Conservation (phyloP, 805 yeast species). For the Lachancea thermotolerans region DNA sequence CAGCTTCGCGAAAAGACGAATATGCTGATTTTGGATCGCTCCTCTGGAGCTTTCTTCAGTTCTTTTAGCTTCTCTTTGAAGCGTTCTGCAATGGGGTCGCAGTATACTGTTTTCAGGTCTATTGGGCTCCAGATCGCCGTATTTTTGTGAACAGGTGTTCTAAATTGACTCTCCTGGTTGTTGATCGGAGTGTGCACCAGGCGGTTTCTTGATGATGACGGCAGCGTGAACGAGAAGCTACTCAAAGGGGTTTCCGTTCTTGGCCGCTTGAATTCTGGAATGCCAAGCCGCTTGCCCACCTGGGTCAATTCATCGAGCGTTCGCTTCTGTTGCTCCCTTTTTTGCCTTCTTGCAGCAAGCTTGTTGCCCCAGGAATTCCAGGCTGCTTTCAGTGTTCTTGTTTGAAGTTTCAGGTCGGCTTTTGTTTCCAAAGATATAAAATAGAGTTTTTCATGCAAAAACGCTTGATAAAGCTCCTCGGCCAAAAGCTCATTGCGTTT, state of each 20-base stretch:
- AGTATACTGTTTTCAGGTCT: conserved; percentile 33
- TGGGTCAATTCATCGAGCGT: conserved; percentile 37
- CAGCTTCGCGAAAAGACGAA: conserved; percentile 23
- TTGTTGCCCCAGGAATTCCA: conserved; percentile 30
- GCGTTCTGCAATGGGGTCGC: conserved; percentile 14
- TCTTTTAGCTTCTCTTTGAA: not conserved
- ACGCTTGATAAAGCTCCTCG: conserved; percentile 50
- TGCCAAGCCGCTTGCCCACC: conserved; percentile 34
- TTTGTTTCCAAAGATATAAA: conserved; percentile 35
- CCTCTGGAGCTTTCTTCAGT: not conserved
- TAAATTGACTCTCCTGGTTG: conserved; percentile 28
- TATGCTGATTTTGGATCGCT: conserved; percentile 10
- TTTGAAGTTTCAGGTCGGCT: conserved; percentile 39
- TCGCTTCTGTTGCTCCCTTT: conserved; percentile 32
- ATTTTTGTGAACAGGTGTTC: conserved; percentile 31
- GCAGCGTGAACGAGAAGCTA: conserved; percentile 15
- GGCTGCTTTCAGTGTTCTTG: conserved; percentile 26
- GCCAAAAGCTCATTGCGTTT: conserved; percentile 36
- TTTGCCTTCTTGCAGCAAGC: conserved; percentile 23
- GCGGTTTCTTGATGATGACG: conserved; percentile 19
- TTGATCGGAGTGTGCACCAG: conserved; percentile 19
- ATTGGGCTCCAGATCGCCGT: conserved; percentile 44
- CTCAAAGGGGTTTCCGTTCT: conserved; percentile 18
- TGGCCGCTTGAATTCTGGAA: conserved; percentile 17
- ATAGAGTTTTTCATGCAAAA: conserved; percentile 51